Evolutionary conservation across 2,329 filamentous ascomycete genomes (phyloP).

Genomic region (Chaetothyriales sp.): DNA sequence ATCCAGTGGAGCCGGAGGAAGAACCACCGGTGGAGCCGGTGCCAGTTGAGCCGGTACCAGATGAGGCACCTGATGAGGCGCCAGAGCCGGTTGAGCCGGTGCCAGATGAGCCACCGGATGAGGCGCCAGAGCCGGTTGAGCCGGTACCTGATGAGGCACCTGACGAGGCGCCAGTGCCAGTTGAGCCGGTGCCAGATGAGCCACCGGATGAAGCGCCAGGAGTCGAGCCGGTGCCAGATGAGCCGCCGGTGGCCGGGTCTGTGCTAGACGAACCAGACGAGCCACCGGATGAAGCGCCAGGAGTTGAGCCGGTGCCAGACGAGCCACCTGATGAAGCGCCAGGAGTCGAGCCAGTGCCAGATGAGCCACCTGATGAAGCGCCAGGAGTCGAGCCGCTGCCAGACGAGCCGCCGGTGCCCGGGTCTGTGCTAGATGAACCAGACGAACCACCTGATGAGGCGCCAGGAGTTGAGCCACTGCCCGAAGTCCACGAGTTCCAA

Average conservation of each 20-base stretch:
- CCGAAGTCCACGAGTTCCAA: neutral
- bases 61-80: neutral
- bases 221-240: neutral
- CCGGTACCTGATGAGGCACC: neutral
- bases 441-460: neutral
- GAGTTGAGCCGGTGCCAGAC: neutral
- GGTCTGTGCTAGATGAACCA: neutral
- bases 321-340: neutral
- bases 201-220: no score
- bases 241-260: neutral
- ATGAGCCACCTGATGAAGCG: neutral
- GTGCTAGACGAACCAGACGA: neutral
- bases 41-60: neutral
- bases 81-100: neutral
- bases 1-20: neutral
- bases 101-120: neutral
- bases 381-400: neutral
- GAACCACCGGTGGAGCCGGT: neutral
- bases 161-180: neutral
- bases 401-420: neutral
- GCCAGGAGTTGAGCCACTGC: conserved; percentile 2
- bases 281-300: conserved; percentile 3
- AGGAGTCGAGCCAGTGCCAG: neutral
- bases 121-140: no score
- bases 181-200: neutral